A percentile compares a stretch with the other conserved stretches of the same genome.
Evolutionary conservation across 208 protist species (phyloP).

Genomic region (Acanthamoeba quina): DNA sequence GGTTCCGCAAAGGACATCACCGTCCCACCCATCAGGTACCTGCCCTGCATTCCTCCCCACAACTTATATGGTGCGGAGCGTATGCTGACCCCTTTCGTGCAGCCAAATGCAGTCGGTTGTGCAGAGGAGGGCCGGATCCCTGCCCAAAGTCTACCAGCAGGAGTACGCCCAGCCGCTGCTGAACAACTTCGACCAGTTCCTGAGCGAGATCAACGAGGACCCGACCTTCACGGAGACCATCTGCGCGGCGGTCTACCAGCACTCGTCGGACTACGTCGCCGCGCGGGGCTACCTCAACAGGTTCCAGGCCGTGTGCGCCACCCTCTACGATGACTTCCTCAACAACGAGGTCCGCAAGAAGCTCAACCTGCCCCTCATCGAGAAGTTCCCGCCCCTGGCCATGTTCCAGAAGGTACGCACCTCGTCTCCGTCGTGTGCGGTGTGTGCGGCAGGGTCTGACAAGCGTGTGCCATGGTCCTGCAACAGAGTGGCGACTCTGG

Average conservation of each 20-base stretch:
- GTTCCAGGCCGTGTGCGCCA: constrained; percentile 19
- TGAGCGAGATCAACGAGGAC: background rate
- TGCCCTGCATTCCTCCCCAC: no score
- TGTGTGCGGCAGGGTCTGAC: background rate
- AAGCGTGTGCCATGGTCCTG: background rate
- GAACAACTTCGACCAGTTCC: background rate
- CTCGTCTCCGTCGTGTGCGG: background rate
- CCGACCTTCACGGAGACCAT: background rate
- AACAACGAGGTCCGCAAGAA: background rate
- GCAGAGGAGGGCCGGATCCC: background rate
- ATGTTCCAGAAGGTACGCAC: constrained; percentile 11
- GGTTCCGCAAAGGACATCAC: background rate
- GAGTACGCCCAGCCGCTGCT: background rate
- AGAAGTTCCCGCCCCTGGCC: background rate
- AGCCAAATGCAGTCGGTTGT: background rate
- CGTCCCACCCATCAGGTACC: background rate
- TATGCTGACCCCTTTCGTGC: no score
- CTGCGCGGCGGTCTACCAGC: background rate
- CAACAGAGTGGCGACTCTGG: background rate
- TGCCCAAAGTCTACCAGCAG: background rate
- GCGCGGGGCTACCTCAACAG: constrained; percentile 13
- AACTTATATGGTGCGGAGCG: no score
- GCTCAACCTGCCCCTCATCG: background rate
- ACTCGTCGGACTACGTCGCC: background rate
- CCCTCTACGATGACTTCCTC: constrained; percentile 14